These are phyloP conservation scores for Plectosphaerella cucumerina DNA, from an alignment of 2,329 filamentous ascomycete species.

Conservation along the genomic window DNA sequence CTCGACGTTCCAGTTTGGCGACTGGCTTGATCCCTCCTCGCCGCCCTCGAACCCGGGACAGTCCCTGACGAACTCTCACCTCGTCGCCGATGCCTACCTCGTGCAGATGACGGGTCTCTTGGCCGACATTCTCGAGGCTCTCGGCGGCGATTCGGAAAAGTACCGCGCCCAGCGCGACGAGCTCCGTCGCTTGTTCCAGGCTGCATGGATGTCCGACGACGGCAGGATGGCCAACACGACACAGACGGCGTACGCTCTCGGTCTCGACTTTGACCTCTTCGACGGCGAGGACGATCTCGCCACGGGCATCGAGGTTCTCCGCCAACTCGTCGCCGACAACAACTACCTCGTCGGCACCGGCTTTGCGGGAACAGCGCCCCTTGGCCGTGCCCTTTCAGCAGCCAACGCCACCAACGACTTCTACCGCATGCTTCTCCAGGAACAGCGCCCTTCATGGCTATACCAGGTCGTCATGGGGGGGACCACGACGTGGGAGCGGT, in stretches of 20 bases:
- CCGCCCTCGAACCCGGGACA: slow-evolving; percentile 32
- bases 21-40: slow-evolving; percentile 45
- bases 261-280: slow-evolving; percentile 32
- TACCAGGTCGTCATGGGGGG: slow-evolving; percentile 41
- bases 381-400: slow-evolving; percentile 24
- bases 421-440: slow-evolving; percentile 45
- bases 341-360: slow-evolving; percentile 34
- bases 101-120: slow-evolving; percentile 35
- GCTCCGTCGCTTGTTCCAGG: slow-evolving; percentile 22
- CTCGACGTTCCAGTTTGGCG: slow-evolving; percentile 31
- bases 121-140: slow-evolving; percentile 24
- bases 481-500: slow-evolving; percentile 48
- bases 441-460: slow-evolving; percentile 40
- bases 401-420: slow-evolving; percentile 25
- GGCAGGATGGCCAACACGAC: slow-evolving; percentile 29
- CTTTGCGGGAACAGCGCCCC: slow-evolving; percentile 38
- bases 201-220: slow-evolving; percentile 22
- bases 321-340: slow-evolving; percentile 25
- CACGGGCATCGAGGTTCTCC: slow-evolving; percentile 21
- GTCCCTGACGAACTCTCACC: slow-evolving; percentile 32
- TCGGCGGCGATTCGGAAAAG: slow-evolving; percentile 22
- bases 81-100: slow-evolving; percentile 44
- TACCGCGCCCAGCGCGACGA: slow-evolving; percentile 15
- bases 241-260: slow-evolving; percentile 34
- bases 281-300: slow-evolving; percentile 11